A percentile compares a stretch with the other conserved stretches of the same genome.
phyloP scores from a whole-genome alignment of 768 basidiomycete species.

The Podaxis sp. region DNA sequence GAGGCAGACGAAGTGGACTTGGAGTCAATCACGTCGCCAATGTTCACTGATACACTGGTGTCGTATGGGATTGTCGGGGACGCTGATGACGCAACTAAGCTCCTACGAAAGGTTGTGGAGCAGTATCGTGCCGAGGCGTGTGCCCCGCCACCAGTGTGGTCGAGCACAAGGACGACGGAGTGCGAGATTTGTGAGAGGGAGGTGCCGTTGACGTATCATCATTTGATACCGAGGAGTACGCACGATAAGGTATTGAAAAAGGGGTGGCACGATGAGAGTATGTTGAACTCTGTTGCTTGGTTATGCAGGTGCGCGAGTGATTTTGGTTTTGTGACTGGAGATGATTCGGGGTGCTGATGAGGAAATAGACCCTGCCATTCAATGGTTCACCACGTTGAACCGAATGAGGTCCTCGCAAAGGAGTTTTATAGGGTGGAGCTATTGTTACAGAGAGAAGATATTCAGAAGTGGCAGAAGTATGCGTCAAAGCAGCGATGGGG shows the following conservation, averaged over 20 bases:
- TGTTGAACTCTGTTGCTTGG: conserved; percentile 62
- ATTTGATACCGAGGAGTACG: conserved; percentile 54
- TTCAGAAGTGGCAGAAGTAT: conserved; percentile 55
- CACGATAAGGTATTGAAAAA: conserved; percentile 58
- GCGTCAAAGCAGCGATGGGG: conserved; percentile 44
- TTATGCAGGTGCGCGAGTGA: conserved; percentile 43
- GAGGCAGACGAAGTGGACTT: conserved; percentile 35
- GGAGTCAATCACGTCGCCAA: conserved; percentile 38
- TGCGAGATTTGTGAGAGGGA: conserved; percentile 63
- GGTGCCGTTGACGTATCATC: conserved; percentile 60
- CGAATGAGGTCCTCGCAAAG: conserved; percentile 50
- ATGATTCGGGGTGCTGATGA: neutral
- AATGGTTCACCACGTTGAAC: conserved; percentile 19
- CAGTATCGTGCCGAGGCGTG: conserved; percentile 47
- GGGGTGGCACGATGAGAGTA: conserved; percentile 52
- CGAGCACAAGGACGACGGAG: conserved; percentile 46
- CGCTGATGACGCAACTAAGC: conserved; percentile 36
- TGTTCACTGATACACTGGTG: conserved; percentile 49
- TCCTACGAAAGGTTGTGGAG: conserved; percentile 40
- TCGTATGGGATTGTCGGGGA: conserved; percentile 47
- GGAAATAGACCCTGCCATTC: neutral
- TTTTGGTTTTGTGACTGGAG: conserved; percentile 10
- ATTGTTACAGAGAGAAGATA: conserved; percentile 51
- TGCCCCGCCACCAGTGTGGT: conserved; percentile 53
- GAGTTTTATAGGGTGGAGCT: conserved; percentile 50